Conservation (phyloP, 176 grass and related monocot species). For the Metroxylon sagu region DNA sequence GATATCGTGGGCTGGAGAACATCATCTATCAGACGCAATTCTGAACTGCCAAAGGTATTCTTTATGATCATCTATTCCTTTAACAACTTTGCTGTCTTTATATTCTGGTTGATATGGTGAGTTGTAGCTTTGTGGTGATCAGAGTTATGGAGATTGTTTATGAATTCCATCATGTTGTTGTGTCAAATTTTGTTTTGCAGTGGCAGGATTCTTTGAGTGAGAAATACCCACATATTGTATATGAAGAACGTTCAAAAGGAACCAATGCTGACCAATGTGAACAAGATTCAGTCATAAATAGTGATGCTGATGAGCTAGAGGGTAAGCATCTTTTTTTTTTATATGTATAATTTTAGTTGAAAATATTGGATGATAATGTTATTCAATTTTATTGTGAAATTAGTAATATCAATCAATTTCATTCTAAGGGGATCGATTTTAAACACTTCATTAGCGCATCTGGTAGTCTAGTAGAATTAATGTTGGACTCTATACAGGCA, state of each 20-base stretch:
- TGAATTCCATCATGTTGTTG: too few species aligned
- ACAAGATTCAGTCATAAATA: constrained; percentile 15
- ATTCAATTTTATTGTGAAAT: too few species aligned
- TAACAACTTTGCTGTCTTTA: background rate
- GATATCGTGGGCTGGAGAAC: constrained; percentile 99
- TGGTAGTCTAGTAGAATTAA: too few species aligned
- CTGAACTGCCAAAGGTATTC: constrained; percentile 70
- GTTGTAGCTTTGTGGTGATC: too few species aligned
- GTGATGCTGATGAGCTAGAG: constrained; percentile 54
- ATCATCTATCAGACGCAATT: constrained; percentile 82
- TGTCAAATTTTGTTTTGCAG: constrained; percentile 29
- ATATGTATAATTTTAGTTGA: too few species aligned
- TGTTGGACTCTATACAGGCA: too few species aligned
- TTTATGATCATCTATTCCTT: constrained; percentile 1
- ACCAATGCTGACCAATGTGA: constrained; percentile 16
- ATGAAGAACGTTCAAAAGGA: constrained; percentile 70
- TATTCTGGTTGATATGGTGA: too few species aligned
- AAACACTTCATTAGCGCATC: too few species aligned
- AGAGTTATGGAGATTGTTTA: too few species aligned
- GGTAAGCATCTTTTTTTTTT: constrained; percentile 28
- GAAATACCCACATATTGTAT: constrained; percentile 89
- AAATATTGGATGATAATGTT: too few species aligned
- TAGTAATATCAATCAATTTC: too few species aligned
- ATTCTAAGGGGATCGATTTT: too few species aligned
- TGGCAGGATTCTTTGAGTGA: constrained; percentile 54